phyloP scores from a whole-genome alignment of 2,329 filamentous ascomycete species.

The Lecanicillium sp. region DNA sequence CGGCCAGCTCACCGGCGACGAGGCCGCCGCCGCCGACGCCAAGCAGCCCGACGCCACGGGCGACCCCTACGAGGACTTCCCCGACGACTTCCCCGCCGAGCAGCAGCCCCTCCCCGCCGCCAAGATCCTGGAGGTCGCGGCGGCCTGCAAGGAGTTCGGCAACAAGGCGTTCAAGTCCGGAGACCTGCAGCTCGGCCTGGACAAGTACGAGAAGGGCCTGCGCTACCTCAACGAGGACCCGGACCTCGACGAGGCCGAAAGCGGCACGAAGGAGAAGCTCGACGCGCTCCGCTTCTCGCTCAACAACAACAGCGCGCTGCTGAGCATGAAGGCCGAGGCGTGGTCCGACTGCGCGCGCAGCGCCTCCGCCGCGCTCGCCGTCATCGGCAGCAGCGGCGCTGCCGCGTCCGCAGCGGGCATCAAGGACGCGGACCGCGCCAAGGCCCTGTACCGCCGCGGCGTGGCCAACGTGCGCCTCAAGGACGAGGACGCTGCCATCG shows the following conservation, averaged over 20 bases:
- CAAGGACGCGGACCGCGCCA: constrained; percentile 74
- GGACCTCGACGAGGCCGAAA: constrained; percentile 63
- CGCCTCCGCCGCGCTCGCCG: constrained; percentile 68
- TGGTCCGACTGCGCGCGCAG: constrained; percentile 65
- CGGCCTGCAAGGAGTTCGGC: constrained; percentile 83
- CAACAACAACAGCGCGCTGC: constrained; percentile 81
- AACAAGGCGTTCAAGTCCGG: constrained; percentile 86
- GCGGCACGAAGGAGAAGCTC: constrained; percentile 61
- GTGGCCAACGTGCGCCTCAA: constrained; percentile 69
- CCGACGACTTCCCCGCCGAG: constrained; percentile 65
- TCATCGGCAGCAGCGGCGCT: constrained; percentile 62
- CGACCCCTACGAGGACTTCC: constrained; percentile 92
- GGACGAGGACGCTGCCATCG: constrained; percentile 76
- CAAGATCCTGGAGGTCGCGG: constrained; percentile 70
- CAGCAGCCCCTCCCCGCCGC: constrained; percentile 57
- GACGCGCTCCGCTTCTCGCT: constrained; percentile 74
- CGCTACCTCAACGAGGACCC: constrained; percentile 85
- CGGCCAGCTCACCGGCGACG: constrained; percentile 72
- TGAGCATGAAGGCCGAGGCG: constrained; percentile 72
- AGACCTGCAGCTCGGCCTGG: constrained; percentile 63
- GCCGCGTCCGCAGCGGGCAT: constrained; percentile 64
- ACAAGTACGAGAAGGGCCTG: constrained; percentile 92
- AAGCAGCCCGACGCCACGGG: constrained; percentile 74
- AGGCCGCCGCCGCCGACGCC: constrained; percentile 58
- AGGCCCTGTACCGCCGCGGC: constrained; percentile 80